Base-by-base conservation (phyloP, 306 rosid genomes). In the Vigna reflexopilosa region DNA sequence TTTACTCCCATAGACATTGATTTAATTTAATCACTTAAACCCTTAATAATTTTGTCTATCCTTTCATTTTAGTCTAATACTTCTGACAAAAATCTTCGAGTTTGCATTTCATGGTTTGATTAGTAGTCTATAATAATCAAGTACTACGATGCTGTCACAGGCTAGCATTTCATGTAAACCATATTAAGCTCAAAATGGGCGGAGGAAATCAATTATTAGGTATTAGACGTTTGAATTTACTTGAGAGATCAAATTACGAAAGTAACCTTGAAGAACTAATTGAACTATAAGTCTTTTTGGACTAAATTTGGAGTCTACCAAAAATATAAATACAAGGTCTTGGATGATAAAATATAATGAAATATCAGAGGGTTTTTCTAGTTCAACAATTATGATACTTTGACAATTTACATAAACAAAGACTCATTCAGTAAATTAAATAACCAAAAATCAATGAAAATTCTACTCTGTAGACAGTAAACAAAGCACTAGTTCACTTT, bases 151-250 rank as follows among this genome's bases (percentile, higher is more conserved):
- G 17, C 28, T 50, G n/a, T 19, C 30, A 59, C 42, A 58, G 42
- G 8, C n/a, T 9, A 77, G 55, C 73, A 51, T 76, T 76, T 65
- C 45, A 20, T 64, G 59, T 40, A 40, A 44, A 24, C 36, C 38
- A 42, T 77, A 24, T 28, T 68, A 45, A 56, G 30, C 61, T 11
- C 32, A 17, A 56, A 68, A 56, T 68, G 61, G 50, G 30, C 68
- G 17, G 76, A 55, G 76, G 64, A 77, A 77, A 30, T 19, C 26
- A 44, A 42, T n/a, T 67, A 77, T 61, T 26, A 36, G 28, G 51
- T 51, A 56, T 8, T 67, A 45, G 61, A 56, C 2, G n/a, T 56
- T 59, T 59, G 42, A 28, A 38, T 56, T 36, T 5, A 36, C 40
- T 36, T 57, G 50, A 78, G 42, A 20, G 52, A 47, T 32, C 52